These are phyloP conservation scores for Phaeophleospora eucalypticola DNA, from an alignment of 2,329 filamentous ascomycete genomes.

Conservation along the genomic window DNA sequence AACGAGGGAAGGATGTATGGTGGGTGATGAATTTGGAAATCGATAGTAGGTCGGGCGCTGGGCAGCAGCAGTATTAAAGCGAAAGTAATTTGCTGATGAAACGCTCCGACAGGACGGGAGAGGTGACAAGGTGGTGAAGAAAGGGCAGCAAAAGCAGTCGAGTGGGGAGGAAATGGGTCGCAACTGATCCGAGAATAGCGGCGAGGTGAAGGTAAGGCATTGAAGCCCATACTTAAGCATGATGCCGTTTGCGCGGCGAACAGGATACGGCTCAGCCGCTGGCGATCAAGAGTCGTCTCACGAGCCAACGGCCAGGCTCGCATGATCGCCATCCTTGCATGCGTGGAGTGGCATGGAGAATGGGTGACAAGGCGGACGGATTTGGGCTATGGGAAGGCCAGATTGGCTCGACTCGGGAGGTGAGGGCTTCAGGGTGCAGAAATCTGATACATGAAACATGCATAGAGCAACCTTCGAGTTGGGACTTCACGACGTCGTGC, in stretches of 20 bases:
- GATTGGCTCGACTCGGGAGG: constrained; percentile 24
- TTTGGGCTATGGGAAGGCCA: constrained; percentile 12
- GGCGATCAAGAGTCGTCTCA: constrained; percentile 15
- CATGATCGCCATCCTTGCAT: constrained; percentile 25
- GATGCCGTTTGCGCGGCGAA: constrained; percentile 2
- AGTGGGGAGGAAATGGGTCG: neutral
- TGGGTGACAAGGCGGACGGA: constrained; percentile 11
- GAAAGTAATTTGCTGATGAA: constrained; percentile 19
- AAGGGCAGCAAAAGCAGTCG: neutral
- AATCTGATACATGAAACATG: constrained; percentile 22
- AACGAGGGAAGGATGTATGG: constrained; percentile 19
- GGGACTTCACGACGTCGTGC: constrained; percentile 13
- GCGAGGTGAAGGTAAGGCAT: constrained; percentile 14
- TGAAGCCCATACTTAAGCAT: constrained; percentile 19
- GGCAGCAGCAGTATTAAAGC: constrained; percentile 15
- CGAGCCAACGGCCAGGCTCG: constrained; percentile 18
- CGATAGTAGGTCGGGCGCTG: constrained; percentile 4
- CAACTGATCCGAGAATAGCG: neutral
- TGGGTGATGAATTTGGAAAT: no score
- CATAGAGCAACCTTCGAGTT: constrained; percentile 22
- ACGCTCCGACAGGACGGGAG: neutral
- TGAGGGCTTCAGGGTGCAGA: constrained; percentile 14
- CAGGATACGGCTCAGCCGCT: constrained; percentile 7
- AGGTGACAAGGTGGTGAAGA: neutral
- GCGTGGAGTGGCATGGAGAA: constrained; percentile 3